phyloP scores from a whole-genome alignment of 1,284 basidiomycete species.

The Mycosarcoma maydis region DNA sequence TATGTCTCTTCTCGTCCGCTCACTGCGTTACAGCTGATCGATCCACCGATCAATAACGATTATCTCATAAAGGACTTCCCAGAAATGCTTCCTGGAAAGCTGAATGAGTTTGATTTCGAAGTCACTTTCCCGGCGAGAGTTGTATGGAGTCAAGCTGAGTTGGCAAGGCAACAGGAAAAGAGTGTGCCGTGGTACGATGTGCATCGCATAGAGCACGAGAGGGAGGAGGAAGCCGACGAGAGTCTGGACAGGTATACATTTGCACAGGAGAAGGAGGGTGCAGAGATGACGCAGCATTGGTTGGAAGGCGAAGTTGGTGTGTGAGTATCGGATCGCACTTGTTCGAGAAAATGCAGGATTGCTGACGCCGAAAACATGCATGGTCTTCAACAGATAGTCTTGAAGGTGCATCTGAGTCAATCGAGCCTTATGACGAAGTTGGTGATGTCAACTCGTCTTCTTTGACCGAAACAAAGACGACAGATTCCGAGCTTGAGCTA shows the following conservation, averaged over 20 bases:
- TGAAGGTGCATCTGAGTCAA: background rate
- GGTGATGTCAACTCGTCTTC: background rate
- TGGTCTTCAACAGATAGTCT: constrained; percentile 41
- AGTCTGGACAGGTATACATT: constrained; percentile 57
- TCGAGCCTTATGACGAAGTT: constrained; percentile 7
- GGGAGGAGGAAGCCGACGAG: constrained; percentile 57
- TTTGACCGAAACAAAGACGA: background rate
- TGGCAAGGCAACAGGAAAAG: constrained; percentile 35
- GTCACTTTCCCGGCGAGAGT: constrained; percentile 55
- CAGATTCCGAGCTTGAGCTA: constrained; percentile 3
- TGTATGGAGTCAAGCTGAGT: constrained; percentile 49
- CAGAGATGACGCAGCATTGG: constrained; percentile 46
- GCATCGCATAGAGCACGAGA: constrained; percentile 58
- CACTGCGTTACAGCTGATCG: constrained; percentile 54
- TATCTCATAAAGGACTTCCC: constrained; percentile 28
- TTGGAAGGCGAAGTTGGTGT: constrained; percentile 61
- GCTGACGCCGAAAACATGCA: background rate
- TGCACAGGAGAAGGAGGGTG: constrained; percentile 41
- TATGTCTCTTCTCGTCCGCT: constrained; percentile 62
- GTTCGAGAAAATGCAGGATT: background rate
- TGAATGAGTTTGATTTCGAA: constrained; percentile 59
- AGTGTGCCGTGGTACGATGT: constrained; percentile 57
- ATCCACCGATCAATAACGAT: constrained; percentile 54
- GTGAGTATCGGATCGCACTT: constrained; percentile 32
- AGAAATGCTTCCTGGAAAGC: constrained; percentile 24